Evolutionary conservation across 2,329 filamentous ascomycete genomes (phyloP).

Genomic region (Ceratocystis cacaofunesta): DNA sequence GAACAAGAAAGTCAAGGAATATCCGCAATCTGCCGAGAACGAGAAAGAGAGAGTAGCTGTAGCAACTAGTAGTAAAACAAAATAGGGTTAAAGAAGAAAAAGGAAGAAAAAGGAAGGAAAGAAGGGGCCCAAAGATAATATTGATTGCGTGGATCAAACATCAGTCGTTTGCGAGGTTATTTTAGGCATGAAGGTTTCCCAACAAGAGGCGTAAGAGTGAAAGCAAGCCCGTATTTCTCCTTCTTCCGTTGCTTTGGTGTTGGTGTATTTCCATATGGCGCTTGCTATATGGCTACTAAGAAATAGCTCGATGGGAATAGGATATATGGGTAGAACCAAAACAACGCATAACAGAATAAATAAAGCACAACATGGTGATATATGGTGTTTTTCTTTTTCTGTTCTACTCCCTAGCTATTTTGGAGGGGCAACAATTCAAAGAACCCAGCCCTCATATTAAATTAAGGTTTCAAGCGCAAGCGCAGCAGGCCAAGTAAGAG

Average conservation of each 20-base stretch:
- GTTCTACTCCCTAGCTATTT: not conserved
- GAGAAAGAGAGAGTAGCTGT: not conserved
- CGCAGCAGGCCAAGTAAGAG: not conserved
- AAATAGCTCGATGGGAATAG: too few relatives aligned
- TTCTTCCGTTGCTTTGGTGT: too few relatives aligned
- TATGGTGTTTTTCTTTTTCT: not conserved
- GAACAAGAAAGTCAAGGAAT: not conserved
- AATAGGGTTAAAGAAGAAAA: not conserved
- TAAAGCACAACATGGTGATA: not conserved
- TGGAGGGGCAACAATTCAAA: not conserved
- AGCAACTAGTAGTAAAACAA: not conserved
- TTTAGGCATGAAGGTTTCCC: too few relatives aligned
- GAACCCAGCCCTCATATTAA: not conserved
- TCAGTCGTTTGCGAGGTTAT: too few relatives aligned
- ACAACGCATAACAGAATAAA: not conserved
- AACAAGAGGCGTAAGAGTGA: too few relatives aligned
- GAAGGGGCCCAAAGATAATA: not conserved
- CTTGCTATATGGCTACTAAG: too few relatives aligned
- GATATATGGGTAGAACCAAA: too few relatives aligned
- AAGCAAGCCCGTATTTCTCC: too few relatives aligned
- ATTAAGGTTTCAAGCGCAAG: not conserved
- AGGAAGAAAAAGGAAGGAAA: not conserved
- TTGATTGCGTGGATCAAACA: not conserved
- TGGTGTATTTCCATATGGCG: too few relatives aligned
- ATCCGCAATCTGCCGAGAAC: constrained; percentile 2